Conservation (phyloP, 257 asterid genomes). For the Scutellaria minor region DNA sequence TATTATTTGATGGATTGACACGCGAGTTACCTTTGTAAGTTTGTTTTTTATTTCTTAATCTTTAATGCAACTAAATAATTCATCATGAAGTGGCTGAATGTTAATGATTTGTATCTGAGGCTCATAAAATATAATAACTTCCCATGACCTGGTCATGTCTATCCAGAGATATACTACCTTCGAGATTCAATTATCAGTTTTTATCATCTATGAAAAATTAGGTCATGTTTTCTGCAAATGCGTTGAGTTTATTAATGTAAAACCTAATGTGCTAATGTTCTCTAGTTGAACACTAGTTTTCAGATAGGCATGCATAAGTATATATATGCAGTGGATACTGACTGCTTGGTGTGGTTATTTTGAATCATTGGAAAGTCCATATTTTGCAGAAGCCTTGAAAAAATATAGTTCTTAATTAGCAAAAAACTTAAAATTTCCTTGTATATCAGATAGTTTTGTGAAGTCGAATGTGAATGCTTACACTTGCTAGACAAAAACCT, state of each 20-base stretch:
- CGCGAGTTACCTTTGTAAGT: slow-evolving; percentile 95
- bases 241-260: not conserved
- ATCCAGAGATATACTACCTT: not conserved
- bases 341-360: not conserved
- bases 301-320: not conserved
- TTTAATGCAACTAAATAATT: not conserved
- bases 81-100: slow-evolving; percentile 28
- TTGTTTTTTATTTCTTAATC: slow-evolving; percentile 18
- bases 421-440: no score
- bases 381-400: no score
- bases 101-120: not conserved
- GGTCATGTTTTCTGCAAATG: not conserved
- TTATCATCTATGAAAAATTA: not conserved
- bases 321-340: not conserved
- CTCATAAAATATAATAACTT: not conserved
- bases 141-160: not conserved
- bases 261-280: not conserved
- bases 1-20: slow-evolving; percentile 79
- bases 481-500: no score
- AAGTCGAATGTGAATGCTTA: no score
- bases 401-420: no score
- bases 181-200: not conserved
- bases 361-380: not conserved
- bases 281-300: not conserved
- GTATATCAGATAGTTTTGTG: no score